Percentiles rank a stretch among this genome's conserved stretches.
phyloP scores from a whole-genome alignment of 345 rosid species.

The Cardiospermum halicacabum region DNA sequence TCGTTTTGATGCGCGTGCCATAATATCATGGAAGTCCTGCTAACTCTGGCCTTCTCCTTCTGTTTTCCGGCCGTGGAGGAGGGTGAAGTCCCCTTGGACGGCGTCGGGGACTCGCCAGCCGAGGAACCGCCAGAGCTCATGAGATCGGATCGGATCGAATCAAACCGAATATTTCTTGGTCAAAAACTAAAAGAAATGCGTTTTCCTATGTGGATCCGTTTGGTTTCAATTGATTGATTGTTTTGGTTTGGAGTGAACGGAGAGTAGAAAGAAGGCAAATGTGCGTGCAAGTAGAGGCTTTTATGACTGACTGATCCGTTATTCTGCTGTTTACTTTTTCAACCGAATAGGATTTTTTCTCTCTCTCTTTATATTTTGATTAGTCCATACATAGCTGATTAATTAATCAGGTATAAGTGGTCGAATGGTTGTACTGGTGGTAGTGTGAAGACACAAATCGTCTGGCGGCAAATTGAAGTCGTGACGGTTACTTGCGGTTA shows the following conservation, averaged over 20 bases:
- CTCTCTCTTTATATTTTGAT: no score
- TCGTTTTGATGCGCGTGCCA: conserved; percentile 99
- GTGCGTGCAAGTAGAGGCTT: not conserved
- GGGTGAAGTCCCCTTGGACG: conserved; percentile 23
- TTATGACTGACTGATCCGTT: conserved; percentile 12
- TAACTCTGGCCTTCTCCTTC: conserved; percentile 96
- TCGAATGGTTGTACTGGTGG: not conserved
- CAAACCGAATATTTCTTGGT: not conserved
- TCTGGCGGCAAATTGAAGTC: not conserved
- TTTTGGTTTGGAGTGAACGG: not conserved
- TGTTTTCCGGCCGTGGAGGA: conserved; percentile 52
- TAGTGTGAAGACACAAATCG: not conserved
- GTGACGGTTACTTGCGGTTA: not conserved
- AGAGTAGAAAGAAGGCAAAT: not conserved
- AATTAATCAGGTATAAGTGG: no score
- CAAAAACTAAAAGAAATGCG: not conserved
- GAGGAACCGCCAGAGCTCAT: conserved; percentile 52
- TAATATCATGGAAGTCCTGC: conserved; percentile 89
- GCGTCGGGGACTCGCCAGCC: conserved; percentile 24
- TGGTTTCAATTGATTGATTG: not conserved
- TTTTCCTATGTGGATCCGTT: not conserved
- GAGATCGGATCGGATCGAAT: not conserved
- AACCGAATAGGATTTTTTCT: conserved; percentile 7
- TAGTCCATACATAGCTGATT: no score
- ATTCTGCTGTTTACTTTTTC: conserved; percentile 19